These are phyloP conservation scores for Fomes fomentarius DNA, from an alignment of 1,284 basidiomycete species.

Conservation along the genomic window DNA sequence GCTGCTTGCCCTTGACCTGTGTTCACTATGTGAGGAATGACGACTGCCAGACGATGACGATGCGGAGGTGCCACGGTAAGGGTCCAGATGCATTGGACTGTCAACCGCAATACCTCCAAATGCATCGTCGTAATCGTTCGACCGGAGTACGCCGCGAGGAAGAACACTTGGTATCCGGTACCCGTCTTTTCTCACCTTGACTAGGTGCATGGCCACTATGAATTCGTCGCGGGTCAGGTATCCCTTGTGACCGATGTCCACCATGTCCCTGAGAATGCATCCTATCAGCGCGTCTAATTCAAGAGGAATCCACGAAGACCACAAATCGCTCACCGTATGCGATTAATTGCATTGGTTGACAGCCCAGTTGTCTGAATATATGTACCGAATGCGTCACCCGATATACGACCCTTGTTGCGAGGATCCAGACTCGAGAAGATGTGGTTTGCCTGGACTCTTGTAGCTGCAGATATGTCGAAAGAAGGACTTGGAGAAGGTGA, in stretches of 20 bases:
- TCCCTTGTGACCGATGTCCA: slow-evolving; percentile 28
- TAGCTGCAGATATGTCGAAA: slow-evolving; percentile 25
- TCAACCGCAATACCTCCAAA: slow-evolving; percentile 14
- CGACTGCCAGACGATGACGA: slow-evolving; percentile 1
- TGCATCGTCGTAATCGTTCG: slow-evolving; percentile 6
- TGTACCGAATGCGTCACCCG: slow-evolving; percentile 23
- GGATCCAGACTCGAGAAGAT: slow-evolving; percentile 31
- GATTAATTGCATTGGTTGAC: slow-evolving; percentile 19
- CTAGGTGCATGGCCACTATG: slow-evolving; percentile 27
- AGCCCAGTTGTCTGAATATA: slow-evolving; percentile 29
- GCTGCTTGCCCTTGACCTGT: background rate
- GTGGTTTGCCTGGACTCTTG: slow-evolving; percentile 26
- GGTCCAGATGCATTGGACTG: background rate
- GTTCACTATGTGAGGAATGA: slow-evolving; percentile 3
- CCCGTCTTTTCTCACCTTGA: slow-evolving; percentile 25
- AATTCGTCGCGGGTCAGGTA: slow-evolving; percentile 30
- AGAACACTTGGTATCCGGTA: slow-evolving; percentile 22
- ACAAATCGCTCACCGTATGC: slow-evolving; percentile 27
- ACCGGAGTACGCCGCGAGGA: slow-evolving; percentile 10
- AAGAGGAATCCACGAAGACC: no score
- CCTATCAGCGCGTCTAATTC: no score
- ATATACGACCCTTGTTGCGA: slow-evolving; percentile 24
- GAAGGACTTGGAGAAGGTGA: slow-evolving; percentile 8
- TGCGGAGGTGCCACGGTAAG: background rate
- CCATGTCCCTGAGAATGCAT: slow-evolving; percentile 24